Base-by-base conservation (phyloP, 2,329 filamentous ascomycete species). In the Fusarium heterosporum region DNA sequence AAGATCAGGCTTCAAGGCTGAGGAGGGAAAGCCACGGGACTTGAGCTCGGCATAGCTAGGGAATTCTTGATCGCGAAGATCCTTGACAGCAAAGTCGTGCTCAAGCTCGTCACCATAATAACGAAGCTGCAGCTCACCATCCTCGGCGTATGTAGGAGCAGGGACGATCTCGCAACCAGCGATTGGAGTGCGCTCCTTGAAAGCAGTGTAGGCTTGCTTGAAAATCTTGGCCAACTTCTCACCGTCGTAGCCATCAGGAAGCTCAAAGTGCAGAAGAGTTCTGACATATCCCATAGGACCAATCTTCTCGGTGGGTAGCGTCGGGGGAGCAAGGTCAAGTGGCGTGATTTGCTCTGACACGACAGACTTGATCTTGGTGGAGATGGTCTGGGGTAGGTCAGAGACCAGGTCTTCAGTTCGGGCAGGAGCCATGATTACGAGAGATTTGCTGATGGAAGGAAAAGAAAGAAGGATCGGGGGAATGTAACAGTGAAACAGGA, bases 91-190 rank as follows among this genome's bases (percentile, higher is more conserved):
- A 34, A 61, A 61, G 14, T 61, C 58, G 11, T 61, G 49, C 2
- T 61, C 41, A 10, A 61, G 61, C 36, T 61, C 58, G 25, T 61
- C 19, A 7, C 56, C 58, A 9, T 61, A 61, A 12, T 61, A 42
- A 11, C 58, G 56, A 13, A 61, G 56, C 10, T 55, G 48, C 4
- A 61, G 16, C 3, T 38, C 11, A n/a, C 56, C 58, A 4, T 53
- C 38, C 10, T 61, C 43, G 1, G 53, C 26, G 11, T 55, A 61
- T 1, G 42, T 26, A 14, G 56, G 22, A 1, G 47, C 22, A 12
- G 58, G 56, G 14, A 61, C 26, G 3, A 42, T 42, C 14, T 61
- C 58, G 14, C 58, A 61, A 4, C 58, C 58, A 1, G 56, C 58
- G 16, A 61, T 61, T 0, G 58, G 58, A 8, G 39, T 45, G 9